phyloP scores from a whole-genome alignment of 2,329 filamentous ascomycete species.

The Cryphonectria radicalis region DNA sequence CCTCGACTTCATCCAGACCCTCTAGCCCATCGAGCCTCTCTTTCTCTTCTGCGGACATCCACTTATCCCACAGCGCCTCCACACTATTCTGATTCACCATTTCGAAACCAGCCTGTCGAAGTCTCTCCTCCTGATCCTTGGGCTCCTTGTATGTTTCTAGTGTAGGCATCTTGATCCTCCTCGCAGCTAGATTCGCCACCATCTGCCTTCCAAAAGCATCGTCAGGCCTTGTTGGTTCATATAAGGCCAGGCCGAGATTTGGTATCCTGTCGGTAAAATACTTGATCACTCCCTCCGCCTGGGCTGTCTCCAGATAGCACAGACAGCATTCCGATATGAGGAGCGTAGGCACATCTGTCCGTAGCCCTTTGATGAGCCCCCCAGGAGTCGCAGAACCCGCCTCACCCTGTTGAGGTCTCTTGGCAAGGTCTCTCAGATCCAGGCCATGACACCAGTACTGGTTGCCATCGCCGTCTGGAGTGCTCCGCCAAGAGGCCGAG shows the following conservation, averaged over 20 bases:
- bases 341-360: constrained; percentile 72
- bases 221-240: constrained; percentile 84
- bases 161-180: constrained; percentile 84
- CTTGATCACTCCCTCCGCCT: constrained; percentile 66
- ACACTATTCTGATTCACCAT: constrained; percentile 49
- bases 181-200: constrained; percentile 82
- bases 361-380: constrained; percentile 22
- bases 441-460: constrained; percentile 64
- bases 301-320: constrained; percentile 75
- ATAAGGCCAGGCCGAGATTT: constrained; percentile 68
- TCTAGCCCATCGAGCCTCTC: constrained; percentile 79
- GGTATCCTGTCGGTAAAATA: constrained; percentile 63
- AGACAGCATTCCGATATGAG: constrained; percentile 95
- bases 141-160: constrained; percentile 73
- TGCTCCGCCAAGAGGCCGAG: constrained; percentile 47
- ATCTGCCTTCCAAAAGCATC: constrained; percentile 92
- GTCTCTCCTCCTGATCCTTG: constrained; percentile 67
- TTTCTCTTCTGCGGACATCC: constrained; percentile 74
- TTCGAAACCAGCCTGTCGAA: constrained; percentile 69
- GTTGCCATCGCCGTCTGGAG: constrained; percentile 43
- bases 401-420: not conserved
- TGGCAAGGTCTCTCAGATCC: constrained; percentile 68
- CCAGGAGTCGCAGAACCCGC: constrained; percentile 29
- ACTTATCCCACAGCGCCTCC: constrained; percentile 71
- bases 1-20: constrained; percentile 92